Evolutionary conservation across 2,329 filamentous ascomycete genomes (phyloP), one percentile per base, ranked within the genome.

Genomic region (Pseudogymnoascus pannorum): DNA sequence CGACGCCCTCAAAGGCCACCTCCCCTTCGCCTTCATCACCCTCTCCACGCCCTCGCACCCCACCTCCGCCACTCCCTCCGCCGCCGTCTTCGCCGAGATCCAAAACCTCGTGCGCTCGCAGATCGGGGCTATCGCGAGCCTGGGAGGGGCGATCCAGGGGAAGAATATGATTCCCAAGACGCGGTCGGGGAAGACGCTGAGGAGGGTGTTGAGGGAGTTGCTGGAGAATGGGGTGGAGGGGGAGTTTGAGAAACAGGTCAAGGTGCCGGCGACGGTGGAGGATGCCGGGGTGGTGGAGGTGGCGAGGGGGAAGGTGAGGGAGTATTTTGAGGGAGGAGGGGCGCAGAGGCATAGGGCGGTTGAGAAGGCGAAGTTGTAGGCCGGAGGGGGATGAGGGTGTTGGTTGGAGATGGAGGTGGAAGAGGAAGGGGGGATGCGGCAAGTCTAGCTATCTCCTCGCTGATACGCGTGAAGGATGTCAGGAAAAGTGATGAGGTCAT

Each of bases 121-220:
- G 69, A 94, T 97, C 60, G 92, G 92, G 5, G 85, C 89, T 20
- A 96, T 97, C 65, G 92, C 93, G 1, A 84, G 85, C 1, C 80
- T 97, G 0, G 91, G 91, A 7, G 92, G 92, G 2, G 88, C 96
- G 69, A 88, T 96, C 59, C 89, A 91, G 66, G 90, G 90, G 38
- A 86, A 85, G 66, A 87, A 87, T 14, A 92, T 96, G 81, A 96
- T 97, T 59, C 92, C 93, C 5, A 92, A 92, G 78, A 97, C 93
- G 14, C 77, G 92, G 26, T 91, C 87, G n/a, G 93, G 93, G 26
- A 97, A 97, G 81, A 96, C 91, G 4, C 74, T 97, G 63, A 80
- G 92, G 3, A 79, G 92, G 22, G 91, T 96, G 31, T 75, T 97
- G 72, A 81, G 90, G 31, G 90, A 96, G 75, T 76, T 97, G 66